These are phyloP conservation scores for Stipa capillata DNA, from an alignment of 176 grass and related monocot species.

Conservation along the genomic window DNA sequence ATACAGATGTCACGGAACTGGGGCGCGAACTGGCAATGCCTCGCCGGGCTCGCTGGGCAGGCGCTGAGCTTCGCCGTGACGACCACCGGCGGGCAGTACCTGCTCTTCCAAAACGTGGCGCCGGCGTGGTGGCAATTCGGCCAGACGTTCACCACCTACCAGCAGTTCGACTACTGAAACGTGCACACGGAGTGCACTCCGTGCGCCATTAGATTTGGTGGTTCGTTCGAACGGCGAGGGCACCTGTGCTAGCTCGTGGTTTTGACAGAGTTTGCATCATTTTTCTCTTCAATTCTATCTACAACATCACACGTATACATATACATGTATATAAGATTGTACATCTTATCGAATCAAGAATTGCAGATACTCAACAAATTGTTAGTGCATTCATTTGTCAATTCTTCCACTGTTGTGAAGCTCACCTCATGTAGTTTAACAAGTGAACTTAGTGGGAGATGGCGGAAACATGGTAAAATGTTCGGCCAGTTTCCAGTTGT, in stretches of 20 bases:
- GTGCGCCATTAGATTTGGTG: not conserved
- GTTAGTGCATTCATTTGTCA: too few relatives aligned
- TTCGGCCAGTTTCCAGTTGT: too few relatives aligned
- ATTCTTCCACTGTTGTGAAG: too few relatives aligned
- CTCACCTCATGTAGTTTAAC: too few relatives aligned
- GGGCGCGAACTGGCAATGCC: conserved; percentile 51
- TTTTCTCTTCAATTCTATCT: too few relatives aligned
- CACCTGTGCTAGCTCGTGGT: not conserved
- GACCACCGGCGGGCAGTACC: conserved; percentile 26
- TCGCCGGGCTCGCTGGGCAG: conserved; percentile 25
- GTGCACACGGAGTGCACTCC: not conserved
- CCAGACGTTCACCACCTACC: conserved; percentile 28
- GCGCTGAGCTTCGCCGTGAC: conserved; percentile 42
- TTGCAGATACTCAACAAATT: not conserved
- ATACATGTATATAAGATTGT: not conserved
- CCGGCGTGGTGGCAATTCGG: conserved; percentile 46
- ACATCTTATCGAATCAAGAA: not conserved
- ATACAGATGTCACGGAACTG: conserved; percentile 31
- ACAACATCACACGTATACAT: too few relatives aligned
- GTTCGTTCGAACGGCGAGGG: not conserved
- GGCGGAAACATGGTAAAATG: too few relatives aligned
- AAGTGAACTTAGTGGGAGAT: too few relatives aligned
- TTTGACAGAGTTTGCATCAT: not conserved
- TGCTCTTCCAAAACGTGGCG: conserved; percentile 22
- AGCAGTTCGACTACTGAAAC: conserved; percentile 53